phyloP scores from a whole-genome alignment of 441 rosid species.

The Raphanus hybrid region DNA sequence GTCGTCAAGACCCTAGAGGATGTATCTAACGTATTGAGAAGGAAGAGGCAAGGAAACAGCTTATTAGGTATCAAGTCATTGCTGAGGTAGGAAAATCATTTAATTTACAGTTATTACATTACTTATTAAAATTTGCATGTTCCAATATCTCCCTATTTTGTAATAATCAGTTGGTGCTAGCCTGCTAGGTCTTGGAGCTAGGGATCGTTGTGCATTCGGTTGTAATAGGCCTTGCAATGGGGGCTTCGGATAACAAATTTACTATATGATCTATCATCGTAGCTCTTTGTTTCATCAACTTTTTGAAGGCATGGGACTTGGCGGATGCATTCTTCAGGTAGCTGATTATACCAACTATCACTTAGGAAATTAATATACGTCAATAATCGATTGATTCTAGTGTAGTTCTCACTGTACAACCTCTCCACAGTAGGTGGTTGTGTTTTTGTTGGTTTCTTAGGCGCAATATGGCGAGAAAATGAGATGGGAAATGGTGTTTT shows the following conservation, averaged over 20 bases:
- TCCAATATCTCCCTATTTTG: too few species aligned
- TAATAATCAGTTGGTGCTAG: too few species aligned
- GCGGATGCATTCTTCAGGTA: too few species aligned
- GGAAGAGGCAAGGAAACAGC: slow-evolving; percentile 1
- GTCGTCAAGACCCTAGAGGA: slow-evolving; percentile 15
- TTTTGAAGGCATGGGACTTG: too few species aligned
- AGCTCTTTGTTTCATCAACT: too few species aligned
- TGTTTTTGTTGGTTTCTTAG: slow-evolving; percentile 11
- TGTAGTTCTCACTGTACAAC: background rate
- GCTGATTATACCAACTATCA: too few species aligned
- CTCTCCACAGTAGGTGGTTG: background rate
- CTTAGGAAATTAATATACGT: background rate
- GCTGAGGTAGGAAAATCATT: slow-evolving; percentile 40
- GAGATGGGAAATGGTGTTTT: background rate
- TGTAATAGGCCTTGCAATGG: too few species aligned
- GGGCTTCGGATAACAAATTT: too few species aligned
- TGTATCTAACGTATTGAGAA: slow-evolving; percentile 9
- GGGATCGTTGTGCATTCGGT: too few species aligned
- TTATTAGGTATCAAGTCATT: slow-evolving; percentile 48
- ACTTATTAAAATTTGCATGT: too few species aligned
- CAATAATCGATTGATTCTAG: background rate
- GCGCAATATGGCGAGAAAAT: slow-evolving; percentile 6
- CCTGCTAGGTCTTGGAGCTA: too few species aligned
- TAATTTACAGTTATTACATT: background rate
- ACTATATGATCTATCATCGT: too few species aligned